phyloP scores from a whole-genome alignment of 139 green algal genomes.

The Tetraselmis chui region DNA sequence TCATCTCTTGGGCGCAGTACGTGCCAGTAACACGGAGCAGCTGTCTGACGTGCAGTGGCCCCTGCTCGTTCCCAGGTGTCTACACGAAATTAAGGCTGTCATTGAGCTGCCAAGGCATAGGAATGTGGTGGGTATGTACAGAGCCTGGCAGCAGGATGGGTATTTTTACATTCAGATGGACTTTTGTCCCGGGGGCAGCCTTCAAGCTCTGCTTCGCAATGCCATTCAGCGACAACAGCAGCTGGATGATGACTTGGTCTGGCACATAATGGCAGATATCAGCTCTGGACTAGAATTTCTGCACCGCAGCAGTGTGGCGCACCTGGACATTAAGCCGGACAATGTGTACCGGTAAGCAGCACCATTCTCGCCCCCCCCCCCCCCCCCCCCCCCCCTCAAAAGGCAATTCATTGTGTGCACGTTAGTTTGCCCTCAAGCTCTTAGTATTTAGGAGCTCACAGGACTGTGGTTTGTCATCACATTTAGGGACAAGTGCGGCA shows the following conservation, averaged over 20 bases:
- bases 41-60: not conserved
- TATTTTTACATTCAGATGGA: slow-evolving; percentile 77
- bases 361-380: not conserved
- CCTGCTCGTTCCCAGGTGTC: slow-evolving; percentile 15
- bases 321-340: slow-evolving; percentile 82
- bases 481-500: slow-evolving; percentile 19
- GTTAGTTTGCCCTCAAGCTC: too few relatives aligned
- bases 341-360: slow-evolving; percentile 49
- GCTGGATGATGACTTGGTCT: slow-evolving; percentile 26
- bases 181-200: slow-evolving; percentile 40
- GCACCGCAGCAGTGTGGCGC: slow-evolving; percentile 55
- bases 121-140: slow-evolving; percentile 66
- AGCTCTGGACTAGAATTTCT: slow-evolving; percentile 57
- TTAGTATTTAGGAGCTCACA: too few relatives aligned
- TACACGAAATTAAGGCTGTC: slow-evolving; percentile 63
- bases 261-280: slow-evolving; percentile 27
- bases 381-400: too few relatives aligned
- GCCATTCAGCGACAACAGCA: not conserved
- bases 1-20: not conserved
- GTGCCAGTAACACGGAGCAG: not conserved
- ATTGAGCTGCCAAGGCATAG: slow-evolving; percentile 46
- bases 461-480: too few relatives aligned
- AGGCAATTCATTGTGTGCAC: too few relatives aligned
- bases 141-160: slow-evolving; percentile 70
- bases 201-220: slow-evolving; percentile 22